Evolutionary conservation across 1,284 basidiomycete genomes (phyloP).

Genomic region (Gymnopus androsaceus): DNA sequence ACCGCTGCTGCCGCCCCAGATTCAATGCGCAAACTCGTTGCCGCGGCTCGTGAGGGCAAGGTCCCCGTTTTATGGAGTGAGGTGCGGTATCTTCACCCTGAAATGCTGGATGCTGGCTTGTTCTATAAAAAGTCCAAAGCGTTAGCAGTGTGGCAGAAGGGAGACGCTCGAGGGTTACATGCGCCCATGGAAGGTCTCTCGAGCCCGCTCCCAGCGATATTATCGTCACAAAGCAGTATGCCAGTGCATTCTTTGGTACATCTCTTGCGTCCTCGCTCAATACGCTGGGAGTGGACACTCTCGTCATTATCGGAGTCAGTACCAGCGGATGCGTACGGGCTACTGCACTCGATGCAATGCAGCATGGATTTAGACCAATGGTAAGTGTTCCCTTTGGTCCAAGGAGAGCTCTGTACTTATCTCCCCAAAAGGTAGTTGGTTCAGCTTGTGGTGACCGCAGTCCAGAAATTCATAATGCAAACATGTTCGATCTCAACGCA

Average conservation of each 20-base stretch:
- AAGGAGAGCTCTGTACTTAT: neutral
- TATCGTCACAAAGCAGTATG: conserved; percentile 19
- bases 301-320: conserved; percentile 21
- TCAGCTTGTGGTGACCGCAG: conserved; percentile 21
- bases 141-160: conserved; percentile 17
- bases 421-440: conserved; percentile 16
- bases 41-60: conserved; percentile 14
- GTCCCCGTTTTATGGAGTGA: conserved; percentile 19
- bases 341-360: conserved; percentile 20
- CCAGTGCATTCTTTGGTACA: conserved; percentile 22
- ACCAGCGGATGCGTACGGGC: conserved; percentile 23
- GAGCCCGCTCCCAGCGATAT: conserved; percentile 11
- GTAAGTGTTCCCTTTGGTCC: conserved; percentile 1
- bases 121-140: conserved; percentile 20
- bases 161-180: conserved; percentile 16
- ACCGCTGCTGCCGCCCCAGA: conserved; percentile 9
- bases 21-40: conserved; percentile 18
- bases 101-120: conserved; percentile 20
- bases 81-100: conserved; percentile 19
- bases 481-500: conserved; percentile 21
- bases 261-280: conserved; percentile 15
- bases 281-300: conserved; percentile 16
- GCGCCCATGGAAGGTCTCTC: conserved; percentile 17
- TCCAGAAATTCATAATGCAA: conserved; percentile 21
- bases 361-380: conserved; percentile 21